phyloP scores from a whole-genome alignment of 1,284 basidiomycete genomes.

The Hortiboletus rubellus region DNA sequence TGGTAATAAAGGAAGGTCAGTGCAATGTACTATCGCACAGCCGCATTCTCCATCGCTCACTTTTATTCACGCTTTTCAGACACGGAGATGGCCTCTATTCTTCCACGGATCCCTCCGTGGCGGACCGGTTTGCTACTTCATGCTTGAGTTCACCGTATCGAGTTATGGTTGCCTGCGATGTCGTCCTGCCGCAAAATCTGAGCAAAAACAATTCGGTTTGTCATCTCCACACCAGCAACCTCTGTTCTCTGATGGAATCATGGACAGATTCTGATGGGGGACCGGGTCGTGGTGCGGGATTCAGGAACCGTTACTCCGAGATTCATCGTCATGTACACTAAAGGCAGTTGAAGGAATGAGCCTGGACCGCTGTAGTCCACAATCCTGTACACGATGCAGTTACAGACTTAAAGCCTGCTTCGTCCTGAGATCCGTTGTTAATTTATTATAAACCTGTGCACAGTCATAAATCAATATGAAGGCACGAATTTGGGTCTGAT shows the following conservation, averaged over 20 bases:
- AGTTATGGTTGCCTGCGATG: constrained; percentile 59
- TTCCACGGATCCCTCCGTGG: constrained; percentile 53
- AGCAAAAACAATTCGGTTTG: constrained; percentile 32
- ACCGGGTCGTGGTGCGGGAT: constrained; percentile 35
- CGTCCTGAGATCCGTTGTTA: constrained; percentile 22
- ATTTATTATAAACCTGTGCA: constrained; percentile 27
- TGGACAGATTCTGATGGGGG: constrained; percentile 32
- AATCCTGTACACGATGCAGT: constrained; percentile 19
- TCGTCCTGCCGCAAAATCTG: constrained; percentile 40
- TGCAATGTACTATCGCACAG: not conserved
- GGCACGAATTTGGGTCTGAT: constrained; percentile 19
- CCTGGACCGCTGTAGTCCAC: constrained; percentile 18
- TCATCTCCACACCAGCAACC: constrained; percentile 23
- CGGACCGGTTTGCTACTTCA: constrained; percentile 58
- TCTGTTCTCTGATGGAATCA: constrained; percentile 33
- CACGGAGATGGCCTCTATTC: constrained; percentile 62
- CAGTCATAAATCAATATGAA: constrained; percentile 22
- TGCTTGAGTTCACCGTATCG: constrained; percentile 63
- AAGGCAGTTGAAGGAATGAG: constrained; percentile 26
- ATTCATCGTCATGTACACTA: constrained; percentile 38
- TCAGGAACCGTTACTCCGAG: constrained; percentile 36
- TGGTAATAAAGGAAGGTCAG: constrained; percentile 54
- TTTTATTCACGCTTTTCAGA: constrained; percentile 24
- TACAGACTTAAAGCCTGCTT: constrained; percentile 27
- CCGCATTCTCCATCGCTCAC: not conserved